Evolutionary conservation across 2,329 filamentous ascomycete genomes (phyloP).

Genomic region (Didymellaceae sp.): DNA sequence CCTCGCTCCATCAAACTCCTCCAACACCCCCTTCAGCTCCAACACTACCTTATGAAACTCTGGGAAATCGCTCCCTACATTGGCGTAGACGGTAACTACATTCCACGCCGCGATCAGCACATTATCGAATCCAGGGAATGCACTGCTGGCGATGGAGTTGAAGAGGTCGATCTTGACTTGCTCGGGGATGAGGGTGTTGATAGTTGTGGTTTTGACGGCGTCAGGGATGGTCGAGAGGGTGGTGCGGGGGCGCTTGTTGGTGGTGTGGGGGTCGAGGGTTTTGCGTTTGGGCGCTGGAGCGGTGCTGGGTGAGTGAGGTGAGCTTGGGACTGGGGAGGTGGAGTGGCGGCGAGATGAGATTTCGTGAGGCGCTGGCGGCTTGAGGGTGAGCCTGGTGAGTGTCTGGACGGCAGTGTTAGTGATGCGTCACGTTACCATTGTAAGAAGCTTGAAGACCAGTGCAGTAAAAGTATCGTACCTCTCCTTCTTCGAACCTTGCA

Average conservation of each 20-base stretch:
- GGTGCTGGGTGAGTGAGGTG: too few relatives aligned
- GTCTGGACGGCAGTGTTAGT: slow-evolving; percentile 17
- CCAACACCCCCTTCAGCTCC: slow-evolving; percentile 35
- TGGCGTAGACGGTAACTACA: slow-evolving; percentile 36
- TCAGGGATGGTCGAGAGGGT: slow-evolving; percentile 32
- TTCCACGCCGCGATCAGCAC: slow-evolving; percentile 43
- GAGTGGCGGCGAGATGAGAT: neutral
- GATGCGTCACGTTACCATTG: too few relatives aligned
- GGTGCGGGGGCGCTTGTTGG: slow-evolving; percentile 35
- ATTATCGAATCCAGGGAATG: slow-evolving; percentile 41
- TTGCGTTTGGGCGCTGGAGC: slow-evolving; percentile 2
- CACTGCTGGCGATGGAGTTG: slow-evolving; percentile 32
- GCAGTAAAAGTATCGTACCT: too few relatives aligned
- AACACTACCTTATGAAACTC: slow-evolving; percentile 34
- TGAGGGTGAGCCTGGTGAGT: slow-evolving; percentile 21
- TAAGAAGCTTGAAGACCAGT: too few relatives aligned
- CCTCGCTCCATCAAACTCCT: slow-evolving; percentile 31
- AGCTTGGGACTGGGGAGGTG: too few relatives aligned
- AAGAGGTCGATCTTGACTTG: slow-evolving; percentile 38
- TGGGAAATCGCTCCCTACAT: slow-evolving; percentile 34
- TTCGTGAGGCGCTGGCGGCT: slow-evolving; percentile 8
- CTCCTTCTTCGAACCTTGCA: slow-evolving; percentile 25
- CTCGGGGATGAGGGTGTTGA: slow-evolving; percentile 32
- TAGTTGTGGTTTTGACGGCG: slow-evolving; percentile 28
- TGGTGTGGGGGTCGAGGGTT: slow-evolving; percentile 25